Conservation (phyloP, 2,329 filamentous ascomycete genomes). For the Dactylellina parvicollis region DNA sequence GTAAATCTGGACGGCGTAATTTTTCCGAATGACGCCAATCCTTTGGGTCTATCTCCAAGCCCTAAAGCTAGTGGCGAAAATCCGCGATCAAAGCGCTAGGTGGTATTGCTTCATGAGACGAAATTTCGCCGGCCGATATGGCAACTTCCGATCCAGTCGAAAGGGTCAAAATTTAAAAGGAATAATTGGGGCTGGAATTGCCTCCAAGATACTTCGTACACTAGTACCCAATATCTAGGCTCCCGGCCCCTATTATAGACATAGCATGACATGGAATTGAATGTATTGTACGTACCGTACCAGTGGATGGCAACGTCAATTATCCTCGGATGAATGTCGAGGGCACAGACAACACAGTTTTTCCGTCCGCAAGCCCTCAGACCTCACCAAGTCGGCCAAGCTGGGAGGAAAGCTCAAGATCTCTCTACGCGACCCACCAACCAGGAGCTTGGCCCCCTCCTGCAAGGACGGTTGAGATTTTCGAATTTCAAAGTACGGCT, state of each 20-base stretch:
- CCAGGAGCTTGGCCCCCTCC: conserved; percentile 42
- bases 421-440: conserved; percentile 31
- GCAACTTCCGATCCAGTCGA: not conserved
- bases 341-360: conserved; percentile 39
- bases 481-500: conserved; percentile 10
- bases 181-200: not conserved
- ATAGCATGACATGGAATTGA: too few species aligned
- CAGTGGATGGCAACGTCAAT: not conserved
- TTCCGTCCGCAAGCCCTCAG: conserved; percentile 11
- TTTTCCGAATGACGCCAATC: conserved; percentile 43
- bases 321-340: conserved; percentile 19
- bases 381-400: conserved; percentile 7
- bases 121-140: not conserved
- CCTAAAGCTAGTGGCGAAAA: conserved; percentile 4
- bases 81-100: conserved; percentile 28
- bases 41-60: not conserved
- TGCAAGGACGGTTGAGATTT: conserved; percentile 26
- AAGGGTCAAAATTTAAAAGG: not conserved
- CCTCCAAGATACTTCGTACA: not conserved
- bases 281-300: too few species aligned
- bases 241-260: not conserved
- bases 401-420: conserved; percentile 6
- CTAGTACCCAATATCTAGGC: not conserved
- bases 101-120: not conserved
- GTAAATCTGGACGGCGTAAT: conserved; percentile 17